These are phyloP conservation scores for Xylaria sp. DNA, from an alignment of 2,329 filamentous ascomycete genomes.

Conservation along the genomic window DNA sequence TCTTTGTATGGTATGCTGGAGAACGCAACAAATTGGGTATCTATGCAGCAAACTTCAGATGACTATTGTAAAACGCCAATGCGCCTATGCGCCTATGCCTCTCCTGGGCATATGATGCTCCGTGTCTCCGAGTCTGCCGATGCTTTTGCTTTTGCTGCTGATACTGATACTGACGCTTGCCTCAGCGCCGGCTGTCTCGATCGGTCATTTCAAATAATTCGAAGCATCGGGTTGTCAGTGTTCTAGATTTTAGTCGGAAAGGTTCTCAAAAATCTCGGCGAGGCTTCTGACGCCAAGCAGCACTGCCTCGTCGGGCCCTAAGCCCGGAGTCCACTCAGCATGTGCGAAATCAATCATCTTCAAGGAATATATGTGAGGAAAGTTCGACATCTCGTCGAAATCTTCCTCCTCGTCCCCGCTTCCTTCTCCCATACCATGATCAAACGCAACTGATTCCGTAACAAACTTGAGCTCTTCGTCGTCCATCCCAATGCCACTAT, in stretches of 20 bases:
- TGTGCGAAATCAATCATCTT: constrained; percentile 98
- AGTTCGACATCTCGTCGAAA: constrained; percentile 65
- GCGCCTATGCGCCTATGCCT: constrained; percentile 35
- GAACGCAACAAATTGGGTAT: constrained; percentile 44
- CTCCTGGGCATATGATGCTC: constrained; percentile 7
- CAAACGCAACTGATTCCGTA: constrained; percentile 32
- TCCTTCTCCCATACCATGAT: constrained; percentile 48
- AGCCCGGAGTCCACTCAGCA: constrained; percentile 81
- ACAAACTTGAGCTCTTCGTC: constrained; percentile 55
- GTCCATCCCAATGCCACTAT: constrained; percentile 66
- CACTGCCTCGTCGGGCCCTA: constrained; percentile 87
- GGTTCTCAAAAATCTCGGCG: constrained; percentile 74
- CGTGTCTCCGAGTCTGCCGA: constrained; percentile 16
- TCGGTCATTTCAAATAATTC: neutral
- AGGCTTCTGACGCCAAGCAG: constrained; percentile 79
- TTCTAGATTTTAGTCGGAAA: constrained; percentile 56
- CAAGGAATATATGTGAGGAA: constrained; percentile 72
- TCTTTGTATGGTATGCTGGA: constrained; percentile 32
- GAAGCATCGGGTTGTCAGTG: neutral
- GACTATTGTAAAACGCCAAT: constrained; percentile 39
- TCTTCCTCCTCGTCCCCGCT: constrained; percentile 62
- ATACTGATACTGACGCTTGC: constrained; percentile 9
- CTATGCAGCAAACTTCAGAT: constrained; percentile 43
- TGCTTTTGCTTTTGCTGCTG: constrained; percentile 13
- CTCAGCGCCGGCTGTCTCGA: neutral